These are phyloP conservation scores for Penicillium concentricum DNA, from an alignment of 2,329 filamentous ascomycete genomes.

Conservation along the genomic window DNA sequence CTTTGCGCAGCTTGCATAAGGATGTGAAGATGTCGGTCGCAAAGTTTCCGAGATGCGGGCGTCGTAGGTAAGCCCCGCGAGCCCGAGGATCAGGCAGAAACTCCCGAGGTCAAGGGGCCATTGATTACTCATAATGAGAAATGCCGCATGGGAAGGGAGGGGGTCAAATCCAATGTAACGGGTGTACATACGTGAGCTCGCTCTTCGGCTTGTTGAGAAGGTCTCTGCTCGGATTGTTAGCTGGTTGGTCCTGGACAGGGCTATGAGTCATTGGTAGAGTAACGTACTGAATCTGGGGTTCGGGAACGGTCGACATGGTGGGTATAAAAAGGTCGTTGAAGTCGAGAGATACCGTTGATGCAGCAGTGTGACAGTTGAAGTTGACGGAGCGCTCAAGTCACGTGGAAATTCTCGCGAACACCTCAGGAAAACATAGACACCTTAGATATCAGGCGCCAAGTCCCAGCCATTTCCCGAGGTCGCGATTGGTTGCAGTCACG, in stretches of 20 bases:
- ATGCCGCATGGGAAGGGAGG: constrained; percentile 1
- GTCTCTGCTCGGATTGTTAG: constrained; percentile 59
- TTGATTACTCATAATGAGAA: constrained; percentile 3
- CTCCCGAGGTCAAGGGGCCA: neutral
- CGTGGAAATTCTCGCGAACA: constrained; percentile 5
- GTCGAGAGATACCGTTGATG: constrained; percentile 5
- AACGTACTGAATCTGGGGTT: constrained; percentile 70
- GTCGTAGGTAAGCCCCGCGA: constrained; percentile 11
- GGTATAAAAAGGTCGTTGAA: constrained; percentile 29
- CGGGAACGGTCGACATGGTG: constrained; percentile 55
- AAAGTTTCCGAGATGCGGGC: constrained; percentile 10
- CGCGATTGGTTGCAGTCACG: constrained; percentile 41
- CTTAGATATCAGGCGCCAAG: neutral
- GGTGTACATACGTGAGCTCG: constrained; percentile 76
- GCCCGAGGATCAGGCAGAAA: constrained; percentile 9
- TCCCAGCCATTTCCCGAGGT: constrained; percentile 12
- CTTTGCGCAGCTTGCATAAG: constrained; percentile 15
- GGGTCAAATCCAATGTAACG: neutral
- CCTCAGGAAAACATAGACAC: neutral
- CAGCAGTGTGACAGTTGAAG: neutral
- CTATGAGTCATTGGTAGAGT: constrained; percentile 19
- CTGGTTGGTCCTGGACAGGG: constrained; percentile 11
- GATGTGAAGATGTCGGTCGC: constrained; percentile 16
- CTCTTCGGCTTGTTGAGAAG: constrained; percentile 82
- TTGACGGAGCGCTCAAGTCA: constrained; percentile 15